These are phyloP conservation scores for Ustilago vetiveriae DNA, from an alignment of 1,284 basidiomycete genomes.

Conservation along the genomic window DNA sequence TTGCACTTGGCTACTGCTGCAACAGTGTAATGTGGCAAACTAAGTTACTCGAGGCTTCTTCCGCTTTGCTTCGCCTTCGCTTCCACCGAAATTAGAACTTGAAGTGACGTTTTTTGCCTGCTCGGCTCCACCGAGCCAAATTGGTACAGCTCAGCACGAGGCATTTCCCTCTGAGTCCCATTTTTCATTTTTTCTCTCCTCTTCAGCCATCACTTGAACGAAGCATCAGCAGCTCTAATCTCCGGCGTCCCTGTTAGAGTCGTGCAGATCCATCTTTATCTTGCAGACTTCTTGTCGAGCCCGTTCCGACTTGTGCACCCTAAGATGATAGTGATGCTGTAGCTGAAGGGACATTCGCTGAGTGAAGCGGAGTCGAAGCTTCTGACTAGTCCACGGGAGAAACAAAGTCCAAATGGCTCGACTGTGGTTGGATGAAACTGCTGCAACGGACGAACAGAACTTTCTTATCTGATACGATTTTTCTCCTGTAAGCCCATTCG, in stretches of 20 bases:
- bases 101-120: not conserved
- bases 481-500: too few relatives aligned
- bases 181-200: too few relatives aligned
- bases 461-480: constrained; percentile 37
- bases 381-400: not conserved
- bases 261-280: too few relatives aligned
- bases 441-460: not conserved
- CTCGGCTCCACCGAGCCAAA: constrained; percentile 3
- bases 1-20: too few relatives aligned
- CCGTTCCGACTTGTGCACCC: too few relatives aligned
- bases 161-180: not conserved
- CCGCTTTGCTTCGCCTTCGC: too few relatives aligned
- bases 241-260: not conserved
- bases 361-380: not conserved
- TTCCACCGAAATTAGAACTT: too few relatives aligned
- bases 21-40: not conserved
- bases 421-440: constrained; percentile 21
- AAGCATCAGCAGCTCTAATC: constrained; percentile 6
- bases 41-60: constrained; percentile 12
- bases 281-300: too few relatives aligned
- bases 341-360: too few relatives aligned
- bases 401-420: constrained; percentile 17
- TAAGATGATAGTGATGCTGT: too few relatives aligned
- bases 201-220: too few relatives aligned
- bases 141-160: not conserved